phyloP scores from a whole-genome alignment of 768 basidiomycete genomes.

The Kwoniella pini region DNA sequence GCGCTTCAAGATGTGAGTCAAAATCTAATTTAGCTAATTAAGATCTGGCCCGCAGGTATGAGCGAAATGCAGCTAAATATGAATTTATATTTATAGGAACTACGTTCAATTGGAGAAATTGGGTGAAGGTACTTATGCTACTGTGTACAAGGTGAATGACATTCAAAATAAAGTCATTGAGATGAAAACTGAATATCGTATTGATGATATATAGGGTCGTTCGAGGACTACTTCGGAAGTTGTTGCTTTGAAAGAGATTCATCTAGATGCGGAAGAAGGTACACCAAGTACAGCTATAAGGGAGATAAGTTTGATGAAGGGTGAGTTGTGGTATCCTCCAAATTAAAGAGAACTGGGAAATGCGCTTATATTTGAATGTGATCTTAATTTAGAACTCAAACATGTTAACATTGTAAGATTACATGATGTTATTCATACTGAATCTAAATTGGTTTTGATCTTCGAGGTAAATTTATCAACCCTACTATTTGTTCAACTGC shows the following conservation, averaged over 20 bases:
- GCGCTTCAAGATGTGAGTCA: too few species aligned
- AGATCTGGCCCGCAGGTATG: too few species aligned
- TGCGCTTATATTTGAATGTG: not conserved
- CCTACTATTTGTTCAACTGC: not conserved
- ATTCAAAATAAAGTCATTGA: not conserved
- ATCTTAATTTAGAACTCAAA: slow-evolving; percentile 87
- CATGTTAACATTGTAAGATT: slow-evolving; percentile 98
- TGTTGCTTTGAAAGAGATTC: slow-evolving; percentile 97
- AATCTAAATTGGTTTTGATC: slow-evolving; percentile 94
- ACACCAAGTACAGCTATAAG: slow-evolving; percentile 98
- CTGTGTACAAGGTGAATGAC: slow-evolving; percentile 82
- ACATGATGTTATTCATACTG: slow-evolving; percentile 98
- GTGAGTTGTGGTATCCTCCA: slow-evolving; percentile 29
- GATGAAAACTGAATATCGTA: too few species aligned
- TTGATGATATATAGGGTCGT: slow-evolving; percentile 61
- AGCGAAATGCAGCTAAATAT: too few species aligned
- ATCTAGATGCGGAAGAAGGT: slow-evolving; percentile 98
- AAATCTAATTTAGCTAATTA: too few species aligned
- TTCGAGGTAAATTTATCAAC: slow-evolving; percentile 64
- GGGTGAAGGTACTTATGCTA: slow-evolving; percentile 88
- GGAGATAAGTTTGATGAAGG: slow-evolving; percentile 97
- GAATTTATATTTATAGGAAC: slow-evolving; percentile 44
- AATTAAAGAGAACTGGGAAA: too few species aligned
- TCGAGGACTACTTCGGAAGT: slow-evolving; percentile 98
- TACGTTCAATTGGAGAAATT: slow-evolving; percentile 79